Base-by-base conservation (phyloP, 805 yeast genomes). In the Myxozyma kluyveri region DNA sequence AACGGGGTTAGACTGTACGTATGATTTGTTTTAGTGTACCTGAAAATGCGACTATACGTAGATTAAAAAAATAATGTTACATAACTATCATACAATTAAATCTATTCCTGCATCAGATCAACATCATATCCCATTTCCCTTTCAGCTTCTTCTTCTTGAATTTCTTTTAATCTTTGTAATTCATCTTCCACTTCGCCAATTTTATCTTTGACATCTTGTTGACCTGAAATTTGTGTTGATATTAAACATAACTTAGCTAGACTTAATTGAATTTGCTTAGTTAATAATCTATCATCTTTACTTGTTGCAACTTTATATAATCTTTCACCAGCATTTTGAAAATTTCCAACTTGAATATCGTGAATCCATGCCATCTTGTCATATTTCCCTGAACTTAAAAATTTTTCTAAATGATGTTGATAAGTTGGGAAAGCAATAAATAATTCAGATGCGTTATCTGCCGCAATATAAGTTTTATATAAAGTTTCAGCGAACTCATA, bases 161-260 rank as follows among this genome's bases (percentile, higher is more conserved):
- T 38, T 31, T 47, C 51, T 31, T 47, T 39, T 12, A 47, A 31
- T 32, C 42, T 45, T 23, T 41, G 35, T 24, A 45, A 23, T 19
- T 40, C 26, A 21, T 47, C 49, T 26, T 17, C 37, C 4, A 41
- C 31, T 32, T 22, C 47, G 10, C 42, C 19, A 4, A 39, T 26
- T 37, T 36, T 17, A n/a, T 49, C 48, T 17, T 35, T 18, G 17
- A 37, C 38, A 19, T 24, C 38, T 9, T 42, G 42, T 18, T 39
- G 17, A 1, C 54, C 57, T 3, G 40, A 21, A 14, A 38, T 35
- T 29, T 41, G 38, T 14, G 74, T 65, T 0, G 82, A 82, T 18
- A 86, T 63, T 1, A 79, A 72, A 1, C 87, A 69, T 21, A 89
- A 67, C 65, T 88, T 88, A 1, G 95, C 90, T 45, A 88, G 67